Percentiles rank a stretch among this genome's conserved stretches.
Evolutionary conservation across 768 basidiomycete species (phyloP).

Genomic region (Kwoniella sp.): DNA sequence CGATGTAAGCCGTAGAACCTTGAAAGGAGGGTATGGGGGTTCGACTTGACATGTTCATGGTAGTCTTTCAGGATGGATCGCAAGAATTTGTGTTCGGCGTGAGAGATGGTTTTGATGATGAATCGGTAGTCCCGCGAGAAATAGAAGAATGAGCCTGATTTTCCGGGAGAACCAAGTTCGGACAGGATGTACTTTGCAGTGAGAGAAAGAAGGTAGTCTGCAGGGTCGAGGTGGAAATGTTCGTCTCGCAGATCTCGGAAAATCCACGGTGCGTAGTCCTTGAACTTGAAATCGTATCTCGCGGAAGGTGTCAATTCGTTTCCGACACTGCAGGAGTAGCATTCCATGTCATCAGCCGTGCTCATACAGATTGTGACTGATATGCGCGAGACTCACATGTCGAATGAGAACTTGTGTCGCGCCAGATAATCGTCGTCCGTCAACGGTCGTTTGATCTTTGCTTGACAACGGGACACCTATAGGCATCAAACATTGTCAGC

Average conservation of each 20-base stretch:
- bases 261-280: slow-evolving; percentile 98
- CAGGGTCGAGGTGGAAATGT: slow-evolving; percentile 91
- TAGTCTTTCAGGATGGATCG: slow-evolving; percentile 80
- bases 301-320: slow-evolving; percentile 98
- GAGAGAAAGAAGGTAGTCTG: slow-evolving; percentile 93
- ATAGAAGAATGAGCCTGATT: slow-evolving; percentile 99
- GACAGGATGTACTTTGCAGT: slow-evolving; percentile 98
- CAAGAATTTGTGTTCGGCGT: slow-evolving; percentile 91
- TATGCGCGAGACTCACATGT: slow-evolving; percentile 91
- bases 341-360: not conserved
- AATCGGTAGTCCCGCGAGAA: slow-evolving; percentile 98
- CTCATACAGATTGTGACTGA: no score
- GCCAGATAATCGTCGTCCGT: slow-evolving; percentile 84
- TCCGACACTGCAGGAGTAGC: slow-evolving; percentile 66
- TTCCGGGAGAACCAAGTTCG: slow-evolving; percentile 95
- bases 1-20: slow-evolving; percentile 97
- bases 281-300: slow-evolving; percentile 99
- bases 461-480: slow-evolving; percentile 92
- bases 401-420: slow-evolving; percentile 92
- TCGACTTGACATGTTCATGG: slow-evolving; percentile 77
- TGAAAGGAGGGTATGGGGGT: slow-evolving; percentile 90
- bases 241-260: slow-evolving; percentile 94
- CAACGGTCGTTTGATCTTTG: slow-evolving; percentile 83
- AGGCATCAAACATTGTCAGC: slow-evolving; percentile 11
- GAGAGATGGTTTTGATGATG: slow-evolving; percentile 98